These are phyloP conservation scores for Arctium minus DNA, from an alignment of 129 eudicot genomes.

Conservation along the genomic window DNA sequence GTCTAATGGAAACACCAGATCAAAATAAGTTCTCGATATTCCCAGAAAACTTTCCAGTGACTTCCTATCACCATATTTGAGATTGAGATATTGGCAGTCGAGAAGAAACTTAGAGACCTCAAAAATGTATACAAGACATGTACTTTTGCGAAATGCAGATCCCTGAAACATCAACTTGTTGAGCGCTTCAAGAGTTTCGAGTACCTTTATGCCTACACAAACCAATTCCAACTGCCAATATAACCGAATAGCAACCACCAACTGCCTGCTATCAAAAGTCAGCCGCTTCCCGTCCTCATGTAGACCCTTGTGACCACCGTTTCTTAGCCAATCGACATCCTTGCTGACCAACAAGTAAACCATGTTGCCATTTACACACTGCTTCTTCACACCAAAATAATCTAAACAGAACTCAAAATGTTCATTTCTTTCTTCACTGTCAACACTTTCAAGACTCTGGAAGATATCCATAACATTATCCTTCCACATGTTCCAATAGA, in stretches of 20 bases:
- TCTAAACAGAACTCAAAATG: constrained; percentile 41
- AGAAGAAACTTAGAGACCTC: constrained; percentile 45
- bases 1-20: constrained; percentile 52
- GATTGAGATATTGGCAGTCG: constrained; percentile 13
- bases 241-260: constrained; percentile 32
- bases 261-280: constrained; percentile 32
- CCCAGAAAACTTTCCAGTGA: constrained; percentile 20
- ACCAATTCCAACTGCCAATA: constrained; percentile 51
- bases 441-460: constrained; percentile 34
- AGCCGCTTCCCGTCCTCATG: constrained; percentile 22
- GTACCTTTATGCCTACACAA: constrained; percentile 41
- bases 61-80: not conserved
- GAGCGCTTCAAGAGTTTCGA: constrained; percentile 42
- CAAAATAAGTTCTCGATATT: constrained; percentile 27
- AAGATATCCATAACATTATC: constrained; percentile 25
- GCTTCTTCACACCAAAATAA: constrained; percentile 56
- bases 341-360: constrained; percentile 35
- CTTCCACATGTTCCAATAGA: constrained; percentile 56
- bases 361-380: not conserved
- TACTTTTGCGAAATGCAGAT: constrained; percentile 34
- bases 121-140: constrained; percentile 34
- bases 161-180: constrained; percentile 3
- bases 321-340: constrained; percentile 54
- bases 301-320: constrained; percentile 26
- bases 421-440: constrained; percentile 16